These are phyloP conservation scores for Ustilago xerochloae DNA, from an alignment of 1,284 basidiomycete genomes.

Conservation along the genomic window DNA sequence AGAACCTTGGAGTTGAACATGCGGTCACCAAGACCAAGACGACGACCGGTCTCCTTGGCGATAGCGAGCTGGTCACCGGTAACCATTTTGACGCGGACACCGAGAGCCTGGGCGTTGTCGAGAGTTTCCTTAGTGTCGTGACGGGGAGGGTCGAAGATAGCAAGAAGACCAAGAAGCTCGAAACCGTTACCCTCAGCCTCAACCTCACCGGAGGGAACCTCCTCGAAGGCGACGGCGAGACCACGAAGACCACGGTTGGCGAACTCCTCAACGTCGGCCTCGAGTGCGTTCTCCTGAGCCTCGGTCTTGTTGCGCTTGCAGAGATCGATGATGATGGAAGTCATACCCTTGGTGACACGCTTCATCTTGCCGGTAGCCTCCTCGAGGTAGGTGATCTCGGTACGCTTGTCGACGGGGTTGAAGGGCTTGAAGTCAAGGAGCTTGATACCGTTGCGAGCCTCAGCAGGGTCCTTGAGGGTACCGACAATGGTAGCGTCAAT, in stretches of 20 bases:
- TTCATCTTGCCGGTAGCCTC: conserved; percentile 92
- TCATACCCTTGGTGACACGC: conserved; percentile 99
- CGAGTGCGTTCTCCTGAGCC: conserved; percentile 87
- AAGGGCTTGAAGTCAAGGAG: conserved; percentile 99
- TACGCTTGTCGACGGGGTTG: conserved; percentile 99
- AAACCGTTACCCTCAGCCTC: conserved; percentile 92
- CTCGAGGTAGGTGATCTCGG: conserved; percentile 96
- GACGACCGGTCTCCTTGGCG: conserved; percentile 97
- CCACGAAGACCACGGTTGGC: conserved; percentile 96
- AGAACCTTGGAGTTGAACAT: conserved; percentile 96
- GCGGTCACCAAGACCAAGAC: conserved; percentile 94
- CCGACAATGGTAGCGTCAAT: conserved; percentile 89
- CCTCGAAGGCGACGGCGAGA: conserved; percentile 94
- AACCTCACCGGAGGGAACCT: conserved; percentile 78
- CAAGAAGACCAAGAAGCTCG: conserved; percentile 94
- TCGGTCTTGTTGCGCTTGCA: conserved; percentile 96
- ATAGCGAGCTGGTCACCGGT: conserved; percentile 99
- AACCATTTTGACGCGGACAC: conserved; percentile 99
- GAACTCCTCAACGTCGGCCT: conserved; percentile 94
- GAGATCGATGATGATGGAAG: conserved; percentile 83
- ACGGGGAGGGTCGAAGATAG: conserved; percentile 98
- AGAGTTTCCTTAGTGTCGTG: conserved; percentile 99
- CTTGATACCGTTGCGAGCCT: conserved; percentile 90
- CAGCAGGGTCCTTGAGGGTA: conserved; percentile 75
- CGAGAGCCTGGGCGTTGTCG: conserved; percentile 92